Evolutionary conservation across 495 filamentous ascomycete species (phyloP).

Genomic region (Aspergillus hancockii): DNA sequence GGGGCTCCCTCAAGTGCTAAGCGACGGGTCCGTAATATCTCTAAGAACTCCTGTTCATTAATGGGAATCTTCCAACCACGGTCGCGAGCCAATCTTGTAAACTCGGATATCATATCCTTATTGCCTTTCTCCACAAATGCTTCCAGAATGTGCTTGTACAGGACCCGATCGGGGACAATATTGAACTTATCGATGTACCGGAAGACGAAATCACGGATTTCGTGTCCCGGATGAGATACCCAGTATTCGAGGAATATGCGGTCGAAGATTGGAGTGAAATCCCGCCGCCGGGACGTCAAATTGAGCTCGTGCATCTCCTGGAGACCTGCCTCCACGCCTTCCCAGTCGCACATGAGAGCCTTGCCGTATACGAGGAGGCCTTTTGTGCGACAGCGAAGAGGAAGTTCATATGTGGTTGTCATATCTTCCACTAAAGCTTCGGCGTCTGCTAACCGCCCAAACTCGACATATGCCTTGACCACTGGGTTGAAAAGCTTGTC

Average conservation of each 20-base stretch:
- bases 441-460: constrained; percentile 38
- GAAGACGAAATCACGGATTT: constrained; percentile 39
- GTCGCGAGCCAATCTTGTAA: constrained; percentile 29
- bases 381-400: constrained; percentile 39
- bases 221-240: constrained; percentile 32
- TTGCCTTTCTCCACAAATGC: constrained; percentile 43
- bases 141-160: constrained; percentile 45
- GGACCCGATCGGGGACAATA: constrained; percentile 39
- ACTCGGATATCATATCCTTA: constrained; percentile 28
- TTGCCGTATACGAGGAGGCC: constrained; percentile 40
- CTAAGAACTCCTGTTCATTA: constrained; percentile 29
- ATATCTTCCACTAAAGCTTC: constrained; percentile 40
- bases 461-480: constrained; percentile 41
- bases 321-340: constrained; percentile 38
- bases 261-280: constrained; percentile 39
- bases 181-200: constrained; percentile 37
- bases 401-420: constrained; percentile 28
- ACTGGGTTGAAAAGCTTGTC: constrained; percentile 48
- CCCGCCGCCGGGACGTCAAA: constrained; percentile 27
- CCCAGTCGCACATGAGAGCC: constrained; percentile 44
- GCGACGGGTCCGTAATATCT: constrained; percentile 31
- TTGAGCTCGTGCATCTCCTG: constrained; percentile 41
- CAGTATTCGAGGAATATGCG: constrained; percentile 49
- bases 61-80: constrained; percentile 37
- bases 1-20: constrained; percentile 36